Base-by-base conservation (phyloP, 495 filamentous ascomycete species). In the Wilcoxina mikolae region DNA sequence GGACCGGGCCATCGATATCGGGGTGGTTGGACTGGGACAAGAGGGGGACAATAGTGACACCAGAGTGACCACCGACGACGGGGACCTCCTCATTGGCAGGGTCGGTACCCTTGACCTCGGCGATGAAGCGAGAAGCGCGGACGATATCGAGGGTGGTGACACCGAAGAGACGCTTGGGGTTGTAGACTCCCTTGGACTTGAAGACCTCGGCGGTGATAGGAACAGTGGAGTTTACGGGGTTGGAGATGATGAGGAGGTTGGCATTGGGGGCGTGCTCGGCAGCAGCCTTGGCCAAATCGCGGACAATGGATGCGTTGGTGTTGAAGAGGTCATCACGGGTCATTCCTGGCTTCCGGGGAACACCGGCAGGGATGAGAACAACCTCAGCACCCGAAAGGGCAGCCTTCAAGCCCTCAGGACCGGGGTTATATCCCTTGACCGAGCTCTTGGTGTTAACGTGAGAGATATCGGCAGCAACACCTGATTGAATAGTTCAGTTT, bases 281-380 rank as follows among this genome's bases (percentile, higher is more conserved):
- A 66, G 79, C 81, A 61, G 88, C 87, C 80, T 98, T 95, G 70
- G 91, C 89, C 57, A 98, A 82, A 73, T 96, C 91, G 58, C 91
- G 91, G 69, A 98, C 91, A 67, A 98, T 98, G 60, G 87, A 94
- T 70, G 93, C 91, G 72, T 98, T 98, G 77, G 90, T 98, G 78
- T 98, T 98, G 85, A 98, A 98, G 53, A 98, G 84, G 68, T 98
- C 88, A 74, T 96, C 91, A 75, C 91, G 87, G 74, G 85, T 93
- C 91, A 98, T 98, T 73, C 91, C 91, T 67, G 91, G 91, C 79
- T 98, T 98, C 74, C 91, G 88, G 61, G 91, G 91, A 59, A 98
- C 91, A 74, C 91, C 91, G 64, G 91, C 91, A 63, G 91, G 91
- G 70, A 98, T 96, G 64, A 98, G 81, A 63, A 98, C 87, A 63